Percentiles rank a stretch among this genome's conserved stretches.
phyloP scores from a whole-genome alignment of 78 protist species.

The Acrasis kona region DNA sequence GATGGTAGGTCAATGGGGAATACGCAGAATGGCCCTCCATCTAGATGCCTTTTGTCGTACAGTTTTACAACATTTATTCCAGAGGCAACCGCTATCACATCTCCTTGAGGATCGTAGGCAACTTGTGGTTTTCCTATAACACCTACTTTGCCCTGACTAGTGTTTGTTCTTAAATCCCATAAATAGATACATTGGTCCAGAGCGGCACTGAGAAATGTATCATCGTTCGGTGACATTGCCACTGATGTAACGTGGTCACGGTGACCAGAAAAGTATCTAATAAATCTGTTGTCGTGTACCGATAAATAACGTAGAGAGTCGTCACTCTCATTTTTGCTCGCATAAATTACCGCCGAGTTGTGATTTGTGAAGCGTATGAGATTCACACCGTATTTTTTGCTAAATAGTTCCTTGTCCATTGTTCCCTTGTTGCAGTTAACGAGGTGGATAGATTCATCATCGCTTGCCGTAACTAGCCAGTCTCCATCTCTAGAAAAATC shows the following conservation, averaged over 20 bases:
- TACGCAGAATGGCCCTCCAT: no score
- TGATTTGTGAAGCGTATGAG: neutral
- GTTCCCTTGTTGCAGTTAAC: neutral
- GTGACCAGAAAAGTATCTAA: conserved; percentile 1
- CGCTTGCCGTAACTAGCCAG: neutral
- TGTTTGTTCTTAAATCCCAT: neutral
- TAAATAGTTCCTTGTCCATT: neutral
- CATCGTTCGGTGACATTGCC: neutral
- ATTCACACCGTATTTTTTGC: neutral
- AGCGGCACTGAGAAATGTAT: neutral
- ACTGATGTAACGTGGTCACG: neutral
- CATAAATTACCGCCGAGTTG: neutral
- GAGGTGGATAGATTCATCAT: neutral
- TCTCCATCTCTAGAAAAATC: neutral
- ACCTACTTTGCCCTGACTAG: neutral
- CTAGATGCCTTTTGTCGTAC: neutral
- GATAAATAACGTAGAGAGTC: neutral
- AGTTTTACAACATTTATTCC: neutral
- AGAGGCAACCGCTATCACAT: neutral
- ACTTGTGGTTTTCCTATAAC: neutral
- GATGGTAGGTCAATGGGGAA: no score
- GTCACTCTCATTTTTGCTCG: neutral
- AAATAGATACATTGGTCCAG: neutral
- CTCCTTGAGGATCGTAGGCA: neutral
- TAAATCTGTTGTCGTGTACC: neutral